These are phyloP conservation scores for Colletotrichum spinosum DNA, from an alignment of 2,329 filamentous ascomycete species.

Conservation along the genomic window DNA sequence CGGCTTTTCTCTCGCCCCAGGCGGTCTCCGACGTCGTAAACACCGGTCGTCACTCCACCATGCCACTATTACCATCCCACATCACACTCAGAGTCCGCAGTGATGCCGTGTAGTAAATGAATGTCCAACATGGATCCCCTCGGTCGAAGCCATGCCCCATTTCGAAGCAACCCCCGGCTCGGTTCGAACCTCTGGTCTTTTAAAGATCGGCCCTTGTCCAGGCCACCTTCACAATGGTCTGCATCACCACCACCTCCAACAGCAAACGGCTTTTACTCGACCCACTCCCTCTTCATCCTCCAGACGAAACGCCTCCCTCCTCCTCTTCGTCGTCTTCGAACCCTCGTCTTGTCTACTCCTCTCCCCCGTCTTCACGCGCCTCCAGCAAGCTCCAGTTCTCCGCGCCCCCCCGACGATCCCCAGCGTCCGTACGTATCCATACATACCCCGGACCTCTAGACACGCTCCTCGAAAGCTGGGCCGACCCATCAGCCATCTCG, in stretches of 20 bases:
- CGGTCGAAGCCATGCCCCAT: constrained; percentile 25
- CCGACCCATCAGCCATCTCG: constrained; percentile 28
- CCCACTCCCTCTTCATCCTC: constrained; percentile 35
- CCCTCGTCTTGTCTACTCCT: neutral
- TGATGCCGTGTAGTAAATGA: neutral
- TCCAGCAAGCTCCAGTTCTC: constrained; percentile 32
- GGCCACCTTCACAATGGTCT: constrained; percentile 18
- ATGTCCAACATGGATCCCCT: constrained; percentile 20
- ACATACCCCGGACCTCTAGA: constrained; percentile 34
- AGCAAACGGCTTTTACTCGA: constrained; percentile 12
- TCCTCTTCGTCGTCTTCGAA: neutral
- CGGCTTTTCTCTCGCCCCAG: constrained; percentile 3
- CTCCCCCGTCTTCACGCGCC: constrained; percentile 1
- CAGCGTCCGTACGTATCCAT: constrained; percentile 13
- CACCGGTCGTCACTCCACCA: constrained; percentile 30
- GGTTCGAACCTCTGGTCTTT: constrained; percentile 19
- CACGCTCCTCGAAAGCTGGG: constrained; percentile 11
- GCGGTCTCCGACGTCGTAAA: constrained; percentile 17
- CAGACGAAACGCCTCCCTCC: constrained; percentile 21
- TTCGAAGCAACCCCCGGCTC: constrained; percentile 19
- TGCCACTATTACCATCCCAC: constrained; percentile 32
- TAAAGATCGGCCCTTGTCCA: constrained; percentile 35
- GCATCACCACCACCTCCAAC: constrained; percentile 15
- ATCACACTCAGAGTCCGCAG: constrained; percentile 8
- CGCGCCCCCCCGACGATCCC: constrained; percentile 15